Conservation (phyloP, 345 rosid genomes). For the Salix brachista region DNA sequence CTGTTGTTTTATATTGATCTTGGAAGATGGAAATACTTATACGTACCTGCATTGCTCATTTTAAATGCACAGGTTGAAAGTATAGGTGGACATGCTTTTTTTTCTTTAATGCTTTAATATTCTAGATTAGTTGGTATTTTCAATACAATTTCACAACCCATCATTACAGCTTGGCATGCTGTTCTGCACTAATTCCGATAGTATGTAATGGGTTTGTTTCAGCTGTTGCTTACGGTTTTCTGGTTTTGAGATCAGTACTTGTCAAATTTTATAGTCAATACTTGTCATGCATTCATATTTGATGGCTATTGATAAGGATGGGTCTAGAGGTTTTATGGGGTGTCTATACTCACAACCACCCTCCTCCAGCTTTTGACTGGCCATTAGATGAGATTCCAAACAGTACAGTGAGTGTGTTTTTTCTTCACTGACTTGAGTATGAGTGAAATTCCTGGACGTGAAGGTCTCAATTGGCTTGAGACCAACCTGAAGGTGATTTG, state of each 20-base stretch:
- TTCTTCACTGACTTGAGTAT: background rate
- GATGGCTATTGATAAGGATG: background rate
- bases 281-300: background rate
- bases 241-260: background rate
- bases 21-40: background rate
- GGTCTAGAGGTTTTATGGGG: background rate
- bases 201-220: background rate
- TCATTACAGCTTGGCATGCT: background rate
- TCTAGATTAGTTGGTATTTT: background rate
- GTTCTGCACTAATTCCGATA: background rate
- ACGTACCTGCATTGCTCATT: background rate
- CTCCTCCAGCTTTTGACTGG: background rate
- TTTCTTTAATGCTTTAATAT: background rate
- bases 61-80: background rate
- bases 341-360: background rate
- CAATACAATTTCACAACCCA: background rate
- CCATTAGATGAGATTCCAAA: background rate
- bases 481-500: background rate
- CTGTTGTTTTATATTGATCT: background rate
- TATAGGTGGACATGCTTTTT: background rate
- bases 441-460: background rate
- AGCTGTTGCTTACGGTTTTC: background rate
- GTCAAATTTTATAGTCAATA: background rate
- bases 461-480: background rate
- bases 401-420: background rate